Conservation (phyloP, 176 grass and related monocot species). For the Carex cristatella region DNA sequence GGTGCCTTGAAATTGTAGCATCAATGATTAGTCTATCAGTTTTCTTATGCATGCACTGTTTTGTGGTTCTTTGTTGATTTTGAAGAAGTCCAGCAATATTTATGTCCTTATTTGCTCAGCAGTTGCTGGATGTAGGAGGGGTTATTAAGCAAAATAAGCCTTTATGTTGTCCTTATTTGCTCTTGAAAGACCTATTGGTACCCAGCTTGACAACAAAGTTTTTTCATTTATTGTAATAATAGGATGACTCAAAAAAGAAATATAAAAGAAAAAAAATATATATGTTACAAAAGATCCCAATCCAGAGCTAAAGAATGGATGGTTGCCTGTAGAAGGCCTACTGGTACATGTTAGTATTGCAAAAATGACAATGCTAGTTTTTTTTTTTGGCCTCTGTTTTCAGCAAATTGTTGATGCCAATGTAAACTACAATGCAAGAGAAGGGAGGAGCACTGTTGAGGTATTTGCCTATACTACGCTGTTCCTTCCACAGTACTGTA, state of each 20-base stretch:
- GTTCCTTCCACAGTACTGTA: neutral
- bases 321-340: neutral
- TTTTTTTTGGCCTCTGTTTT: conserved; percentile 19
- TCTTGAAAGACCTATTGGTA: neutral
- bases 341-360: neutral
- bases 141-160: neutral
- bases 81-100: neutral
- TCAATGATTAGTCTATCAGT: neutral
- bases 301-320: neutral
- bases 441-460: conserved; percentile 83
- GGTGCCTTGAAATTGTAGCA: neutral
- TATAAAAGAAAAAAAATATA: neutral
- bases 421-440: conserved; percentile 79
- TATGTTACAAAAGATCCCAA: neutral
- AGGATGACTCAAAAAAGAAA: neutral
- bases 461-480: conserved; percentile 27
- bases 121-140: neutral
- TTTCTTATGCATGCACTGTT: neutral
- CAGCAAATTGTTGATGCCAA: conserved; percentile 83
- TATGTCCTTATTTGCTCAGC: neutral
- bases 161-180: neutral
- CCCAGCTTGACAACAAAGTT: neutral
- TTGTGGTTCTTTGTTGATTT: neutral
- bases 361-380: neutral
- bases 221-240: neutral